Evolutionary conservation across 371 early-diverging fungal genomes (phyloP).

Genomic region (Lichtheimia hyalospora): DNA sequence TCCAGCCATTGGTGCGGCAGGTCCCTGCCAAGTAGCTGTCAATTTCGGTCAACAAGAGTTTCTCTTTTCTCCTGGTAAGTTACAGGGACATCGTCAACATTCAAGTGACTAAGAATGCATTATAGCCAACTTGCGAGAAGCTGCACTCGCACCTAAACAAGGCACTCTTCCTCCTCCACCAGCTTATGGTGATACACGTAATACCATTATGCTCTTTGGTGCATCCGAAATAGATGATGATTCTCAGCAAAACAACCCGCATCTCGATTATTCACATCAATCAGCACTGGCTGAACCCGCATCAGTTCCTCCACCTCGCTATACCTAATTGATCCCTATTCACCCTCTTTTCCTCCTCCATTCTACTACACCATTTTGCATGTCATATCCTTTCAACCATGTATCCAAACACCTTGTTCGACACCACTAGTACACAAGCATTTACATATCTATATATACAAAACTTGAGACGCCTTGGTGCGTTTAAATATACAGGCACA

Average conservation of each 20-base stretch:
- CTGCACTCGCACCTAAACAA: slow-evolving; percentile 66
- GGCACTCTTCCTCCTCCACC: slow-evolving; percentile 60
- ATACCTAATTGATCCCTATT: slow-evolving; percentile 5
- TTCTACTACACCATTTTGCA: background rate
- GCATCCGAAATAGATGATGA: slow-evolving; percentile 10
- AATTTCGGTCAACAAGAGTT: slow-evolving; percentile 54
- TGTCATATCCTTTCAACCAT: too few relatives aligned
- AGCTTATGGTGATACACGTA: slow-evolving; percentile 51
- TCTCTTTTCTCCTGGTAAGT: slow-evolving; percentile 15
- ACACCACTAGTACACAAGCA: too few relatives aligned
- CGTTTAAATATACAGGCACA: too few relatives aligned
- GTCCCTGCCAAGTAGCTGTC: slow-evolving; percentile 52
- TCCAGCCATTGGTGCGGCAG: slow-evolving; percentile 55
- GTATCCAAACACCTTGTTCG: too few relatives aligned
- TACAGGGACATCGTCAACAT: background rate
- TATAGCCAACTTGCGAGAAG: slow-evolving; percentile 68
- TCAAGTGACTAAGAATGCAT: background rate
- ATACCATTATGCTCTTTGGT: slow-evolving; percentile 43
- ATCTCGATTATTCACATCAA: slow-evolving; percentile 16
- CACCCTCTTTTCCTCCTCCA: background rate
- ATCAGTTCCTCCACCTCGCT: slow-evolving; percentile 11
- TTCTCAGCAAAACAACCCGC: background rate
- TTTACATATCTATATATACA: too few relatives aligned
- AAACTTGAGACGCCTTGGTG: too few relatives aligned
- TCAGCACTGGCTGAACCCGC: background rate